Conservation (phyloP, 2,329 filamentous ascomycete genomes). For the Sordariomycetes sp. region DNA sequence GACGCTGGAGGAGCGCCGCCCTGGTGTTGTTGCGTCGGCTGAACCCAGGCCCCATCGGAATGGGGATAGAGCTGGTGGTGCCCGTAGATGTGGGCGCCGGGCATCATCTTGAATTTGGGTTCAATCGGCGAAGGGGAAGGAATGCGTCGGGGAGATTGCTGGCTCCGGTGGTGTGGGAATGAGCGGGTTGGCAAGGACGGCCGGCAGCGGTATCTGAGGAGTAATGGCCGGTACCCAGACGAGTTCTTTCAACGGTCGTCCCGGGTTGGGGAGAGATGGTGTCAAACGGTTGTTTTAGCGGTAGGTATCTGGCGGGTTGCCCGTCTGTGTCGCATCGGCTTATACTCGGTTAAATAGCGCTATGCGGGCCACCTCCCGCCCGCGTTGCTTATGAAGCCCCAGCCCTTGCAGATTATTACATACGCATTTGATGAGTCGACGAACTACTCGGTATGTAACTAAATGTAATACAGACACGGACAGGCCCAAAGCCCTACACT, state of each 20-base stretch:
- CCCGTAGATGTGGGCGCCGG: slow-evolving; percentile 53
- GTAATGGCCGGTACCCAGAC: background rate
- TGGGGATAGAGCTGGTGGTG: slow-evolving; percentile 58
- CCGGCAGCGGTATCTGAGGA: background rate
- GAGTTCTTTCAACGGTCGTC: background rate
- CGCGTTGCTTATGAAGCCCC: too few relatives aligned
- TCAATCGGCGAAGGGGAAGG: background rate
- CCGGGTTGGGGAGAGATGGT: background rate
- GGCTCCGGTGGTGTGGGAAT: background rate
- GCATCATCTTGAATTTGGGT: slow-evolving; percentile 40
- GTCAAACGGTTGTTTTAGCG: background rate
- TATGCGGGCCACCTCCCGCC: too few relatives aligned
- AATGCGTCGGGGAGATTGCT: background rate
- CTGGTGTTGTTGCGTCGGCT: slow-evolving; percentile 44
- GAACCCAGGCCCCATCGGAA: slow-evolving; percentile 55
- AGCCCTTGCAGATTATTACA: background rate
- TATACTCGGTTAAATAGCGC: background rate
- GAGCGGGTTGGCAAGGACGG: background rate
- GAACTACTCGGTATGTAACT: too few relatives aligned
- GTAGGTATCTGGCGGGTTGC: background rate
- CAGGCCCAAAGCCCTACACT: too few relatives aligned
- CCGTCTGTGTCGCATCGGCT: background rate
- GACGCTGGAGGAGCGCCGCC: slow-evolving; percentile 40
- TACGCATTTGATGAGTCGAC: too few relatives aligned
- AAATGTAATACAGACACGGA: too few relatives aligned